Percentiles rank a stretch among this genome's conserved stretches.
These are phyloP conservation scores for Rhizoclosmatium sp. DNA, from an alignment of 192 early-diverging fungal genomes.

Conservation along the genomic window DNA sequence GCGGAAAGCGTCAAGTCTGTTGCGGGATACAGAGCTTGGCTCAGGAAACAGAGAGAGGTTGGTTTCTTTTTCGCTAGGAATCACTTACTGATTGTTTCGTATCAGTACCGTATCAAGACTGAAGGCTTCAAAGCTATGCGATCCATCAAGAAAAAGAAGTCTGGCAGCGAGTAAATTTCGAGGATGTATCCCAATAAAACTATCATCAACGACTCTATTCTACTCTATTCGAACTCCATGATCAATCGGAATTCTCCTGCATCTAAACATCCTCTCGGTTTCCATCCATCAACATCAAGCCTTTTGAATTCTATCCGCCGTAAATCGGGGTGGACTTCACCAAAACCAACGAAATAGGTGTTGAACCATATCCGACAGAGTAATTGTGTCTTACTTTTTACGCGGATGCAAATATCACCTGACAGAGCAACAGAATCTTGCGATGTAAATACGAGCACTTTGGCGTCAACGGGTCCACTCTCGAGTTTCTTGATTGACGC, in stretches of 20 bases:
- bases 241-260: background rate
- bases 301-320: background rate
- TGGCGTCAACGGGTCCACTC: too few species aligned
- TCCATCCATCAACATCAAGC: background rate
- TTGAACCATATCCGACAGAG: slow-evolving; percentile 1
- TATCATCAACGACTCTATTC: too few species aligned
- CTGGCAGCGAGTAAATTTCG: too few species aligned
- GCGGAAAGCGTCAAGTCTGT: slow-evolving; percentile 91
- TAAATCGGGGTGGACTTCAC: too few species aligned
- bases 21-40: slow-evolving; percentile 82
- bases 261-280: background rate
- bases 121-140: slow-evolving; percentile 29
- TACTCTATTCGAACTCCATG: background rate
- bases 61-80: background rate
- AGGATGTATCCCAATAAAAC: too few species aligned
- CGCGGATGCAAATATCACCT: background rate
- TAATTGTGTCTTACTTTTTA: background rate
- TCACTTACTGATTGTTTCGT: background rate
- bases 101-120: slow-evolving; percentile 28
- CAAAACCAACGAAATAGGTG: background rate
- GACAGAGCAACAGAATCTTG: background rate
- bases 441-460: too few species aligned
- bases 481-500: too few species aligned
- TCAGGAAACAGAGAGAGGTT: slow-evolving; percentile 73
- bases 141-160: slow-evolving; percentile 29